phyloP scores from a whole-genome alignment of 208 protist genomes.

The Trypanosoma conorhini region DNA sequence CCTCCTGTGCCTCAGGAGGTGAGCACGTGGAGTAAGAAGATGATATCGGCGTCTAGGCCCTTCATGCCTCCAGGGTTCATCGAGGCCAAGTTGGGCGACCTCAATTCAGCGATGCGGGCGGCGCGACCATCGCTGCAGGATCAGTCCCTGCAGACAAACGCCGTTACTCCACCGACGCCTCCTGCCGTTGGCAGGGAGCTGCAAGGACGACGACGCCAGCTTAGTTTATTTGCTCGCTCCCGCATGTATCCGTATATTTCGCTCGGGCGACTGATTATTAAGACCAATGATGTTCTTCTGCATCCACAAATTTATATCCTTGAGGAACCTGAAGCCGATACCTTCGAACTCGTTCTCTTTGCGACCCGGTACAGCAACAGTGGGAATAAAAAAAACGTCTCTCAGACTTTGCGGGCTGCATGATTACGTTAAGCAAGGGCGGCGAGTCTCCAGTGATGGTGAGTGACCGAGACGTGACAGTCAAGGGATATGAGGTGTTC shows the following conservation, averaged over 20 bases:
- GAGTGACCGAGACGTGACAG: constrained; percentile 48
- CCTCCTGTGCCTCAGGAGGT: constrained; percentile 40
- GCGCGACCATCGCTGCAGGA: constrained; percentile 15
- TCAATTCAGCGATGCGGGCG: constrained; percentile 35
- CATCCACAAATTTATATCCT: constrained; percentile 20
- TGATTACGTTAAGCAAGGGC: constrained; percentile 26
- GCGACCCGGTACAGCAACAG: constrained; percentile 39
- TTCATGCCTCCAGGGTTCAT: constrained; percentile 47
- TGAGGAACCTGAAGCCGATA: constrained; percentile 17
- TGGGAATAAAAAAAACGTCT: constrained; percentile 21
- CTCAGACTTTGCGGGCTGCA: constrained; percentile 50
- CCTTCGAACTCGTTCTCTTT: constrained; percentile 32
- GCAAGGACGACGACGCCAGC: neutral
- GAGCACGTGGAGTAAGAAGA: constrained; percentile 46
- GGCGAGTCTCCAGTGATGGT: constrained; percentile 18
- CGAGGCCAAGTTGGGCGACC: constrained; percentile 53
- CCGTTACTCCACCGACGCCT: constrained; percentile 16
- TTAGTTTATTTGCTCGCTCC: neutral
- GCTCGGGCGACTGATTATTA: constrained; percentile 12
- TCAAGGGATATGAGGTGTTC: constrained; percentile 51
- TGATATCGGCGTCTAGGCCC: constrained; percentile 35
- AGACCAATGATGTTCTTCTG: constrained; percentile 30
- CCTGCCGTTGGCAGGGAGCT: constrained; percentile 11
- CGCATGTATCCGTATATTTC: constrained; percentile 7
- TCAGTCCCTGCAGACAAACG: neutral